Base-by-base conservation (phyloP, 2,329 filamentous ascomycete species). In the Alternaria arbusti region DNA sequence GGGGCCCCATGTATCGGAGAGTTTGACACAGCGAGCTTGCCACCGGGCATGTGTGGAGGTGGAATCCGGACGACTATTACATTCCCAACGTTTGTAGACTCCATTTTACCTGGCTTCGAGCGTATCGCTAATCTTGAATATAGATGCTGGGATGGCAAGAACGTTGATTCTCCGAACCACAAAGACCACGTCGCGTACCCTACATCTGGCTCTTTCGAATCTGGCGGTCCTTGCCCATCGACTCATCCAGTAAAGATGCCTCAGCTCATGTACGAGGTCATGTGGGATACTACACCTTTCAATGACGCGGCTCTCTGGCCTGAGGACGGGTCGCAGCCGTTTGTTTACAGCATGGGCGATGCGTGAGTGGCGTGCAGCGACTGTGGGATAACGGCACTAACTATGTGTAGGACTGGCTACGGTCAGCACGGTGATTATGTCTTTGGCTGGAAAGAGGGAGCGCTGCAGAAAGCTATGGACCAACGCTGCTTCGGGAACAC, bases 151-250 rank as follows among this genome's bases (percentile, higher is more conserved):
- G 82, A 85, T 63, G 83, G 83, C 61, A 80, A 79, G 70, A 83
- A 84, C 72, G 51, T 82, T 6, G 85, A 87, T 70, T 84, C 84
- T 23, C 59, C 73, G 0, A 83, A 89, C 75, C 87, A 89, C 82
- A 85, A 84, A 78, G 82, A 82, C 65, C 88, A 83, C 66, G 80
- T 83, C n/a, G 74, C 69, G 72, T 82, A 56, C 68, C 69, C 68
- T 66, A 43, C 46, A 26, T 56, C 56, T 15, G 70, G 70, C 1
- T 66, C 68, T 4, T 74, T 74, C 44, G 70, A 74, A 50, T 68
- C 63, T 45, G 61, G 61, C 17, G 72, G 71, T 4, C 62, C 70
- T 5, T 84, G 82, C 65, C 82, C 82, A 1, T 61, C 77, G 1
- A 77, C 78, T 0, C 81, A 83, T 74, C 82, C 82, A 1, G 77